These are phyloP conservation scores for Cyclotella atomus DNA, from an alignment of 108 stramenopile genomes.

Conservation along the genomic window DNA sequence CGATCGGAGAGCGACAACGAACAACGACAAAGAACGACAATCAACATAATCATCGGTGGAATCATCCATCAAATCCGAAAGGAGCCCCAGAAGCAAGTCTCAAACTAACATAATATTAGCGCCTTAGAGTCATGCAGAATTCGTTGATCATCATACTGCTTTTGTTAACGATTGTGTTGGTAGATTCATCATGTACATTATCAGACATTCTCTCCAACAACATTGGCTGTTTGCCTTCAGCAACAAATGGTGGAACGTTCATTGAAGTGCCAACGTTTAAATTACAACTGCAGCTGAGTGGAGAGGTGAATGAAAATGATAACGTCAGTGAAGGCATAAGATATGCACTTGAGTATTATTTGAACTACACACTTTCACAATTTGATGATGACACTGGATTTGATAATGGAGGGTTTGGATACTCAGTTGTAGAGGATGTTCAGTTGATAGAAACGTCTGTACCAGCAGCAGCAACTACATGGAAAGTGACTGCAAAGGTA, in stretches of 20 bases:
- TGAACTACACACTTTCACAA: background rate
- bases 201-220: constrained; percentile 5
- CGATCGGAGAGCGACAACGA: too few relatives aligned
- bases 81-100: too few relatives aligned
- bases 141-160: background rate
- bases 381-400: constrained; percentile 3
- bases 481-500: background rate
- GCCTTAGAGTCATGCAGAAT: too few relatives aligned
- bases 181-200: background rate
- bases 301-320: background rate
- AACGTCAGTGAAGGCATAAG: background rate
- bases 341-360: constrained; percentile 7
- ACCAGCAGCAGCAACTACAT: background rate
- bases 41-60: too few relatives aligned
- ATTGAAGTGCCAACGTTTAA: background rate
- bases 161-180: background rate
- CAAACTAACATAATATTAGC: too few relatives aligned
- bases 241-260: background rate
- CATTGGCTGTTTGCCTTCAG: background rate
- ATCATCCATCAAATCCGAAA: too few relatives aligned
- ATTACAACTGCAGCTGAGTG: background rate
- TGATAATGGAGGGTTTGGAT: constrained; percentile 2
- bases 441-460: background rate
- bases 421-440: background rate
- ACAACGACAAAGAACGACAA: background rate